Evolutionary conservation across 139 green algal genomes (phyloP).

Genomic region (Tetradesmus lagerheimii): DNA sequence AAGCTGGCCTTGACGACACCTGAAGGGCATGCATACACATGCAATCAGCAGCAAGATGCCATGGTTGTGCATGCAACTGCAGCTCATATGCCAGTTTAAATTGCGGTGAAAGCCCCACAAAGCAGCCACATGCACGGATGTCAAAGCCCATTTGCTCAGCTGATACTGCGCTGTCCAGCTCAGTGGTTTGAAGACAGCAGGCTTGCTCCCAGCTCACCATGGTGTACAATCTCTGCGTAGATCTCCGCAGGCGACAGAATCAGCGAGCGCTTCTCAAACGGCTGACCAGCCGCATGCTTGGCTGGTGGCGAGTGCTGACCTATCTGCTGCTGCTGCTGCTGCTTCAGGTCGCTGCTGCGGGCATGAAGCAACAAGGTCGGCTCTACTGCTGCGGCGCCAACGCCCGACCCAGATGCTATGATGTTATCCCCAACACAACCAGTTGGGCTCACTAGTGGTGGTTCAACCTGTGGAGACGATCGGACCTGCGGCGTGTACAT

Average conservation of each 20-base stretch:
- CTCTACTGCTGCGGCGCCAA: neutral
- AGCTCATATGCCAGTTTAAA: too few species aligned
- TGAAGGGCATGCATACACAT: neutral
- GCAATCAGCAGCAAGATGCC: neutral
- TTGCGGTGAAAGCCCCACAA: too few species aligned
- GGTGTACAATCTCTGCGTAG: slow-evolving; percentile 58
- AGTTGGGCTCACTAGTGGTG: neutral
- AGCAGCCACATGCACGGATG: too few species aligned
- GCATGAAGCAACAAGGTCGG: neutral
- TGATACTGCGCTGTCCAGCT: neutral
- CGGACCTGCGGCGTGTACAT: neutral
- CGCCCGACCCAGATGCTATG: too few species aligned
- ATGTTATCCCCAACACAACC: too few species aligned
- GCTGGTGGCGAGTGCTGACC: neutral
- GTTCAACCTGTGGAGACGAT: neutral
- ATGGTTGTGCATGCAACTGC: too few species aligned
- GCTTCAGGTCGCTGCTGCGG: neutral
- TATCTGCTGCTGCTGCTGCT: neutral
- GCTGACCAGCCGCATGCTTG: slow-evolving; percentile 5
- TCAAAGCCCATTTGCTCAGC: too few species aligned
- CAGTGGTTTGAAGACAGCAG: neutral
- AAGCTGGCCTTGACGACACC: slow-evolving; percentile 59
- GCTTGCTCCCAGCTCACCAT: slow-evolving; percentile 39
- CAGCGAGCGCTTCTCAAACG: slow-evolving; percentile 59
- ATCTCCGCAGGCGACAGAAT: slow-evolving; percentile 58